Evolutionary conservation across 2,329 filamentous ascomycete species (phyloP).

Genomic region (Claviceps sorghi): DNA sequence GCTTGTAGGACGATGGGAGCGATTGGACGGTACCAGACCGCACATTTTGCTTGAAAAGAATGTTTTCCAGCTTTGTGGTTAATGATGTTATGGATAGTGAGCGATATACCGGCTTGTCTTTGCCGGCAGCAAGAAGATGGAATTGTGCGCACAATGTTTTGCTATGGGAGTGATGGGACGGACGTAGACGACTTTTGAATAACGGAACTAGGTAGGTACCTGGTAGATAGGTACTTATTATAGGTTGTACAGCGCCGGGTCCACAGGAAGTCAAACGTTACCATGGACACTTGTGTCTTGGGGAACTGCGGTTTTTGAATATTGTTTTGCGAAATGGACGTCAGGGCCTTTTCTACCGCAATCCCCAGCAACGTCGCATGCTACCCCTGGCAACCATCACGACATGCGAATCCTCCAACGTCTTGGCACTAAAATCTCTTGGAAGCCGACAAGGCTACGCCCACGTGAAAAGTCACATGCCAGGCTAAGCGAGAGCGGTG

Average conservation of each 20-base stretch:
- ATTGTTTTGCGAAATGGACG: too few relatives aligned
- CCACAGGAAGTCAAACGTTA: background rate
- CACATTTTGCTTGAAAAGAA: too few relatives aligned
- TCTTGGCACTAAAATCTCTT: too few relatives aligned
- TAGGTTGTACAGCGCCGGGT: background rate
- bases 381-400: too few relatives aligned
- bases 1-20: background rate
- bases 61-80: background rate
- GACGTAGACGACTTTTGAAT: background rate
- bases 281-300: too few relatives aligned
- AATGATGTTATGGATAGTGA: background rate
- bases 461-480: slow-evolving; percentile 14
- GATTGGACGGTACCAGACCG: background rate
- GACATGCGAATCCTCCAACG: too few relatives aligned
- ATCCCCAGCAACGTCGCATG: too few relatives aligned
- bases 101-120: background rate
- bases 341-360: too few relatives aligned
- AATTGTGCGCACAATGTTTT: background rate
- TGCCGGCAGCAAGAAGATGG: slow-evolving; percentile 3
- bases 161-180: background rate
- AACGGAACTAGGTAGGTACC: background rate
- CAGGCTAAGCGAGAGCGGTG: slow-evolving; percentile 11
- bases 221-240: background rate
- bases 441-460: too few relatives aligned
- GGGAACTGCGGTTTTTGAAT: too few relatives aligned